Percentiles rank a stretch among this genome's conserved stretches.
Conservation (phyloP, 331 rosid genomes). For the Quercus tomentella region DNA sequence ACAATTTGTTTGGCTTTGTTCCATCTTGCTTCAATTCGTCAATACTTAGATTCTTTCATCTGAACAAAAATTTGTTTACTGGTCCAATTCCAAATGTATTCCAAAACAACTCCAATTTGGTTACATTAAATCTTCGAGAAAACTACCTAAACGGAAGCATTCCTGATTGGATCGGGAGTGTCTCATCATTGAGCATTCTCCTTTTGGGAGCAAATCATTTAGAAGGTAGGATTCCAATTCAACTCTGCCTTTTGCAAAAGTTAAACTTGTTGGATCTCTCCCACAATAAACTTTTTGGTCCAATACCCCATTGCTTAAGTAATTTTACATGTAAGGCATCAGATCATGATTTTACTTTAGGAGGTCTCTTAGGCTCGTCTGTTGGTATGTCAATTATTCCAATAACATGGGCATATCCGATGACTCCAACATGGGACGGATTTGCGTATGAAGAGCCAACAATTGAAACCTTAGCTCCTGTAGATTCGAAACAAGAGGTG, state of each 20-base stretch:
- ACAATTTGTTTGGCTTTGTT: neutral
- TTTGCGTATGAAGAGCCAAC: too few species aligned
- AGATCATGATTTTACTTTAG: too few species aligned
- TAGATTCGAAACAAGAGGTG: neutral
- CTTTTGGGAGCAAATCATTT: neutral
- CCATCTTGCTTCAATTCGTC: neutral
- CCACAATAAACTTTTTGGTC: neutral
- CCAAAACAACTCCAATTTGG: neutral
- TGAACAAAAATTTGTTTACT: neutral
- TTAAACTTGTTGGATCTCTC: neutral
- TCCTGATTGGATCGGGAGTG: neutral
- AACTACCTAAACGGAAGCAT: neutral
- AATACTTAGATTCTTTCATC: neutral
- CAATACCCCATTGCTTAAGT: neutral
- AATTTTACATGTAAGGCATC: too few species aligned
- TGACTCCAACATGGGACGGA: too few species aligned
- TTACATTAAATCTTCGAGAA: neutral
- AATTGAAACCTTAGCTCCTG: neutral
- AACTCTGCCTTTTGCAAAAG: neutral
- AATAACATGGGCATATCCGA: too few species aligned
- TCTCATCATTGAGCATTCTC: neutral
- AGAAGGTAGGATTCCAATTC: neutral
- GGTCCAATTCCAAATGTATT: neutral
- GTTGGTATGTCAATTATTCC: too few species aligned
- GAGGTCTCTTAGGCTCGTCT: too few species aligned